Percentiles rank a stretch among this genome's conserved stretches.
Conservation (phyloP, 768 basidiomycete genomes). For the Suillus variegatus region DNA sequence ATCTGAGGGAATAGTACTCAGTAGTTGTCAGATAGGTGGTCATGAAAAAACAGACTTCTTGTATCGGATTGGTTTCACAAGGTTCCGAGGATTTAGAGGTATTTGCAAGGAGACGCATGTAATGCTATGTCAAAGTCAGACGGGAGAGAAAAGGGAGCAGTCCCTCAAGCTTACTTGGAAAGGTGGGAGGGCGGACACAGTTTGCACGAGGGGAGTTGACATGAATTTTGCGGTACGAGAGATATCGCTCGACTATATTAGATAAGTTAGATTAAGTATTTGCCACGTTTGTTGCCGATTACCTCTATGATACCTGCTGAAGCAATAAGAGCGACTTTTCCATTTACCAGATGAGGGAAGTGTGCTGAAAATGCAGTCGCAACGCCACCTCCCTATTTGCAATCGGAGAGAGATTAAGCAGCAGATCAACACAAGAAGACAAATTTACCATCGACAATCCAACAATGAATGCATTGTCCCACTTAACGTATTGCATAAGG, state of each 20-base stretch:
- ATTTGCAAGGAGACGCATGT: conserved; percentile 52
- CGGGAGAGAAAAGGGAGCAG: neutral
- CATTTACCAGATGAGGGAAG: conserved; percentile 71
- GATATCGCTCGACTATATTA: conserved; percentile 55
- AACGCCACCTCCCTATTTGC: conserved; percentile 66
- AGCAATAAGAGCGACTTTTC: conserved; percentile 66
- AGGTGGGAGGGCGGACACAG: conserved; percentile 59
- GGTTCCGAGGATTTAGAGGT: conserved; percentile 22
- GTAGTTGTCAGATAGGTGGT: neutral
- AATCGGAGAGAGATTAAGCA: neutral
- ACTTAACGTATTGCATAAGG: conserved; percentile 75
- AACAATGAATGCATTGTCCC: conserved; percentile 64
- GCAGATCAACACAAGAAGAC: neutral
- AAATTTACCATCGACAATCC: conserved; percentile 73
- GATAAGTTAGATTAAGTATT: neutral
- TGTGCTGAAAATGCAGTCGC: conserved; percentile 68
- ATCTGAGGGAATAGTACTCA: conserved; percentile 42
- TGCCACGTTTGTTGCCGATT: conserved; percentile 12
- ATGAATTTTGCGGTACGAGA: conserved; percentile 77
- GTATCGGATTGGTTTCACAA: conserved; percentile 35
- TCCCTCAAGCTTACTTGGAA: conserved; percentile 49
- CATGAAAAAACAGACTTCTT: conserved; percentile 38
- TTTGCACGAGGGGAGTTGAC: conserved; percentile 75
- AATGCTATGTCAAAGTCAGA: conserved; percentile 38
- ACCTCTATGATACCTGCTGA: conserved; percentile 73